These are phyloP conservation scores for Dactylellina drechsleri DNA, from an alignment of 2,329 filamentous ascomycete genomes.

Conservation along the genomic window DNA sequence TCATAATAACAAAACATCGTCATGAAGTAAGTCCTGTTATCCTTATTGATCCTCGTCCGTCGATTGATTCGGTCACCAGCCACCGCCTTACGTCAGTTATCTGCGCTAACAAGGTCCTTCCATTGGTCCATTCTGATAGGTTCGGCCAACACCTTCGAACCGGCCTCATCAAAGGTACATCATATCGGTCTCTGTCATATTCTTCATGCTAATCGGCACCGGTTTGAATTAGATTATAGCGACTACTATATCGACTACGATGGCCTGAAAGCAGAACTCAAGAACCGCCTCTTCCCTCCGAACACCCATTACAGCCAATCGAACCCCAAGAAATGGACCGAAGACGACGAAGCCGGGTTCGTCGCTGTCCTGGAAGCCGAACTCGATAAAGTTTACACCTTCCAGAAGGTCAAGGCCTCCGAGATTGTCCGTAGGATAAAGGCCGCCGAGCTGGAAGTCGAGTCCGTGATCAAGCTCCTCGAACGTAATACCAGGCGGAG, in stretches of 20 bases:
- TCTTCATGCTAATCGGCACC: background rate
- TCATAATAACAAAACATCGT: no score
- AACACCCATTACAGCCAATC: slow-evolving; percentile 62
- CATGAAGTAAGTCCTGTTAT: background rate
- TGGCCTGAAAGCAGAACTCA: slow-evolving; percentile 86
- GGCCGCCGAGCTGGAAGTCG: slow-evolving; percentile 87
- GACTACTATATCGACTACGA: slow-evolving; percentile 99
- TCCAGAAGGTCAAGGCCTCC: slow-evolving; percentile 95
- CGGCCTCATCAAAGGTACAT: slow-evolving; percentile 78
- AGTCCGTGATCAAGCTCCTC: slow-evolving; percentile 81
- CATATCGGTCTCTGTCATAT: background rate
- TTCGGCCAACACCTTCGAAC: slow-evolving; percentile 97
- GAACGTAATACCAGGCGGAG: slow-evolving; percentile 67
- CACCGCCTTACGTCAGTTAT: slow-evolving; percentile 1
- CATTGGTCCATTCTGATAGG: slow-evolving; percentile 62
- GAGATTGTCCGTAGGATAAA: slow-evolving; percentile 93
- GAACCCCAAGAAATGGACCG: slow-evolving; percentile 74
- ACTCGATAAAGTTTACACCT: slow-evolving; percentile 96
- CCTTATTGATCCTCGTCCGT: background rate
- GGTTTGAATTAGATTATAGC: slow-evolving; percentile 74
- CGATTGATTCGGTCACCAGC: slow-evolving; percentile 1
- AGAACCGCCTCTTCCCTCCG: slow-evolving; percentile 72
- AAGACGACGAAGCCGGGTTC: slow-evolving; percentile 90
- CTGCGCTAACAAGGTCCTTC: slow-evolving; percentile 33
- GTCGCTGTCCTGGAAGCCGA: slow-evolving; percentile 87